These are phyloP conservation scores for Nicotiana rustica DNA, from an alignment of 305 asterid genomes.

Conservation along the genomic window DNA sequence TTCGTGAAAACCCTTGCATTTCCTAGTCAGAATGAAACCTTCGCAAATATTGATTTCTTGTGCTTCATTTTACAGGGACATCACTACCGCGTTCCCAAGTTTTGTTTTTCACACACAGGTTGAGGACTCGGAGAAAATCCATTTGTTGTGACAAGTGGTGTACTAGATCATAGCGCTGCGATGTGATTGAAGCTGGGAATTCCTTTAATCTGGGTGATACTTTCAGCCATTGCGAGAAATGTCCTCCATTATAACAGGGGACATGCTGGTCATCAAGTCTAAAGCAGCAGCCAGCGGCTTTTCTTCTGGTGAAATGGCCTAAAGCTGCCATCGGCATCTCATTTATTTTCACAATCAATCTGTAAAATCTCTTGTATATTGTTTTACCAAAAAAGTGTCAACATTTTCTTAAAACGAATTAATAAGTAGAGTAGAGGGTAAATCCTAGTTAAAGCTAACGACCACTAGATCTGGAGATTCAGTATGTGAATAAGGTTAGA, in stretches of 20 bases:
- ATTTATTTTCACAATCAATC: constrained; percentile 18
- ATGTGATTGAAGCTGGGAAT: not conserved
- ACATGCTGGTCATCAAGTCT: constrained; percentile 10
- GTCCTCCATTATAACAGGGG: constrained; percentile 4
- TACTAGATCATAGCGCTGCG: not conserved
- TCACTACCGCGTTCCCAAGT: constrained; percentile 76
- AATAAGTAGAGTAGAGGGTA: too few relatives aligned
- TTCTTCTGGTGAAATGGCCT: constrained; percentile 12
- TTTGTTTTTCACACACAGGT: constrained; percentile 74
- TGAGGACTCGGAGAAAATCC: constrained; percentile 47
- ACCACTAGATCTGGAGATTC: too few relatives aligned
- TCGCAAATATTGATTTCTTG: not conserved
- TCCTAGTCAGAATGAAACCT: not conserved
- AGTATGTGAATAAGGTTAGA: too few relatives aligned
- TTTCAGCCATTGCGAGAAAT: not conserved
- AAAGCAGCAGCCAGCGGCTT: not conserved
- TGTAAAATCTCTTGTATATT: not conserved
- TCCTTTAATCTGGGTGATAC: not conserved
- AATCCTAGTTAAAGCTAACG: too few relatives aligned
- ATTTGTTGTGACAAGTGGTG: not conserved
- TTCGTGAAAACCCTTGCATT: constrained; percentile 8
- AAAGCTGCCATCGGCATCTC: constrained; percentile 9
- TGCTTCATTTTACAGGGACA: constrained; percentile 55
- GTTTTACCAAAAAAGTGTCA: too few relatives aligned
- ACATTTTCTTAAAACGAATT: too few relatives aligned